Evolutionary conservation across 495 filamentous ascomycete species (phyloP), one percentile per base, ranked within the genome.

Genomic region (Lasiosphaeriaceae sp.): DNA sequence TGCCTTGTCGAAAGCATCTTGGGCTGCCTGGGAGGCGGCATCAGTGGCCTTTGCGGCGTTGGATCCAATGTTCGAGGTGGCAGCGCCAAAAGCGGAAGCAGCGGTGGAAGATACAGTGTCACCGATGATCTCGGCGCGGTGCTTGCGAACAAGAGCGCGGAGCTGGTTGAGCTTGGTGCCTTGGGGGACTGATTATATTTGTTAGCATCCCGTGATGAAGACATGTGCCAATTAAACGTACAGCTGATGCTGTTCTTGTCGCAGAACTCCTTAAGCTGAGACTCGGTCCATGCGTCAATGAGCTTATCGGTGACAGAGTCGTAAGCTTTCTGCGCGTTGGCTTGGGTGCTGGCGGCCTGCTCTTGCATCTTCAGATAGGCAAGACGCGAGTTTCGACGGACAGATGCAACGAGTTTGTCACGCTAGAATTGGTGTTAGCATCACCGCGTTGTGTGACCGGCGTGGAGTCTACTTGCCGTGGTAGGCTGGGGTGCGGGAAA

Each of bases 141-240:
- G 81, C 79, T 96, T 95, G 64, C 94, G 90, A 51, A 92, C 90
- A 48, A 97, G 84, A 48, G 94, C 91, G 47, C 94, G 73, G 17
- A 97, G 83, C 67, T 97, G 93, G 71, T 97, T 96, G 78, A 77
- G 78, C 66, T 75, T 91, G 60, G 88, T 92, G 24, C 94, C 93
- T 71, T 97, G 94, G 7, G 93, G 93, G 26, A 96, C 87, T 74
- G 81, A 81, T 64, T 22, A 89, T 78, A n/a, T 37, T 76, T 77
- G 59, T 92, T 85, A 70, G 61, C 24, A 11, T 2, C 2, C 6
- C 14, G 2, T 20, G n/a, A 37, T 22, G 4, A 23, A 21, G 2
- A 1, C 11, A 4, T 0, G 8, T 1, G 0, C 4, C 9, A 2
- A 20, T 41, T 1, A 19, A 31, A 54, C 71, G 37, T 57, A 79